phyloP scores from a whole-genome alignment of 1,284 basidiomycete species.

The Ganoderma resinaceum region DNA sequence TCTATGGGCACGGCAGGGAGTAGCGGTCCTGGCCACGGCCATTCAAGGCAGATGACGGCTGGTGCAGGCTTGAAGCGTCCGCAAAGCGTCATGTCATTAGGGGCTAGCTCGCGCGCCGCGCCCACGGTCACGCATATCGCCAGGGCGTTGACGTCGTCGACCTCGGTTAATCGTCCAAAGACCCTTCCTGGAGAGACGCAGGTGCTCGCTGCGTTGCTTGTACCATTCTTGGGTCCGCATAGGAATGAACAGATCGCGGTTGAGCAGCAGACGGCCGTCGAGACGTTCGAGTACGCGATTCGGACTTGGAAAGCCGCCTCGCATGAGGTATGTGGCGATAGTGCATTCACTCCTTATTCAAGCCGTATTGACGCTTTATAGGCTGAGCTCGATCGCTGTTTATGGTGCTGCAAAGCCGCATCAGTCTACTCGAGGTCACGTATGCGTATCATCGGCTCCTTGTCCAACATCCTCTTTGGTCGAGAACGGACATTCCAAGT shows the following conservation, averaged over 20 bases:
- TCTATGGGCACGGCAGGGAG: constrained; percentile 11
- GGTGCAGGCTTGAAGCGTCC: constrained; percentile 41
- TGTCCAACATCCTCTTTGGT: constrained; percentile 58
- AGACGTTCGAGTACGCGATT: constrained; percentile 63
- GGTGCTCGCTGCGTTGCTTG: constrained; percentile 63
- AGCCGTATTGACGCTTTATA: constrained; percentile 32
- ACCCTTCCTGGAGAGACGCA: constrained; percentile 61
- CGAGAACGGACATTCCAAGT: constrained; percentile 51
- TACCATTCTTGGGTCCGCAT: constrained; percentile 57
- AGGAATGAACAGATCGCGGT: constrained; percentile 47
- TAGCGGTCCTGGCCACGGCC: constrained; percentile 12
- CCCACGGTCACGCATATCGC: constrained; percentile 47
- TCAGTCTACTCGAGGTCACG: constrained; percentile 49
- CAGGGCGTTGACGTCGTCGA: constrained; percentile 42
- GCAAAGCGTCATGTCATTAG: constrained; percentile 47
- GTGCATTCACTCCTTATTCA: neutral
- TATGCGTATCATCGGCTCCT: constrained; percentile 53
- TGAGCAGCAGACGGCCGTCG: constrained; percentile 63
- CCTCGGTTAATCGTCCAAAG: constrained; percentile 37
- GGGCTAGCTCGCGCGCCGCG: constrained; percentile 31
- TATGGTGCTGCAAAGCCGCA: constrained; percentile 74
- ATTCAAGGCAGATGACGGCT: constrained; percentile 42
- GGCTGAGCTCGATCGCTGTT: constrained; percentile 61
- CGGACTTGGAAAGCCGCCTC: constrained; percentile 62
- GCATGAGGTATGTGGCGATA: constrained; percentile 48